Conservation (phyloP, 1,284 basidiomycete species). For the Marasmius oreades region DNA sequence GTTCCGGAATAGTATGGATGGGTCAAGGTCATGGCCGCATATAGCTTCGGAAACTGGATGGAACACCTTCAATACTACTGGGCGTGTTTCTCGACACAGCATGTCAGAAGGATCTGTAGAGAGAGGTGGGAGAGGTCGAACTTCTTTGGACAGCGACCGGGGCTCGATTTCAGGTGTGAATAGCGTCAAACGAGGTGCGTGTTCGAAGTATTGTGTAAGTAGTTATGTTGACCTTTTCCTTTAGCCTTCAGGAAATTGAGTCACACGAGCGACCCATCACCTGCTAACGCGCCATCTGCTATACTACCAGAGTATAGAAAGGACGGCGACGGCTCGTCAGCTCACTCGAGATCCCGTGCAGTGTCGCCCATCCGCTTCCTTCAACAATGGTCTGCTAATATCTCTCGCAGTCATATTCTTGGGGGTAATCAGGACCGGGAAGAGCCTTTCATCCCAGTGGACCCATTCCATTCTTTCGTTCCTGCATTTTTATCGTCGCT, state of each 20-base stretch:
- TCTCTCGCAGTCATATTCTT: slow-evolving; percentile 25
- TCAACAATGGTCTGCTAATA: slow-evolving; percentile 35
- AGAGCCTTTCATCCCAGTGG: slow-evolving; percentile 40
- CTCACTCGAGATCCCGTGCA: slow-evolving; percentile 34
- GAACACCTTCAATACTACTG: slow-evolving; percentile 1
- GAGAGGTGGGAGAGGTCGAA: slow-evolving; percentile 30
- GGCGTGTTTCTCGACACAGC: slow-evolving; percentile 9
- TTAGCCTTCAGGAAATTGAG: slow-evolving; percentile 20
- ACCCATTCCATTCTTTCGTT: slow-evolving; percentile 33
- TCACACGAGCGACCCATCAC: slow-evolving; percentile 10
- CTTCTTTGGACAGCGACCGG: slow-evolving; percentile 35
- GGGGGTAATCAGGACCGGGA: slow-evolving; percentile 20
- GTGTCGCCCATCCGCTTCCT: slow-evolving; percentile 40
- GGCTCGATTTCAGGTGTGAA: slow-evolving; percentile 27
- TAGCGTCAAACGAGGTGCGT: slow-evolving; percentile 28
- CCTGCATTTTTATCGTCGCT: slow-evolving; percentile 16
- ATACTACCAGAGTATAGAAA: slow-evolving; percentile 12
- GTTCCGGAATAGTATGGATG: slow-evolving; percentile 32
- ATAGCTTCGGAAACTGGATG: slow-evolving; percentile 1
- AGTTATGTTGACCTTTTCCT: background rate
- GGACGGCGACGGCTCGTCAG: slow-evolving; percentile 23
- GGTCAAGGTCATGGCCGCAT: slow-evolving; percentile 25
- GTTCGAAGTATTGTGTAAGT: background rate
- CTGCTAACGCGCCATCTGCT: slow-evolving; percentile 12
- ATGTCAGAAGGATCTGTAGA: slow-evolving; percentile 22